Base-by-base conservation (phyloP, 2,329 filamentous ascomycete species). In the Diaporthe aspalathi region DNA sequence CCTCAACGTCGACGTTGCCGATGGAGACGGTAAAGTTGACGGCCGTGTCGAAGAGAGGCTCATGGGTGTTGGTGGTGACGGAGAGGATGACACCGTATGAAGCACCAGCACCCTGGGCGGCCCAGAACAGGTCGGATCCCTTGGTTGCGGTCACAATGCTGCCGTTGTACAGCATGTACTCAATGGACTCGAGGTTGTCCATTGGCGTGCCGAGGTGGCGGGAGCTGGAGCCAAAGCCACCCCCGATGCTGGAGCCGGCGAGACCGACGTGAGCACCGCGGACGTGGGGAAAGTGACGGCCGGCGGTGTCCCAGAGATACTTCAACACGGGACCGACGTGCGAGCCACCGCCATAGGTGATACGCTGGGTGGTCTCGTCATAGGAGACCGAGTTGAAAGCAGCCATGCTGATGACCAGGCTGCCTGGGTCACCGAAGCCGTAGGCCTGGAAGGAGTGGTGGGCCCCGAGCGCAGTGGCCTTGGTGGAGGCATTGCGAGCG, bases 111-210 rank as follows among this genome's bases (percentile, higher is more conserved):
- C 54, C 54, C 54, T 60, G 54, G 14, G 54, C 54, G 14, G 56
- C 56, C 56, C 56, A 60, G 38, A 60, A 60, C 16, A 60, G 56
- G 22, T 60, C 38, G 56, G 56, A 45, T 8, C 56, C 56, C 24
- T 60, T 60, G 38, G 38, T 16, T n/a, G 54, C 54, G n/a, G n/a
- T 60, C 8, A 60, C 54, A 60, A 60, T 60, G 16, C 35, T 43
- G 16, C 54, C 54, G 35, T 60, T 60, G 54, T 60, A 60, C 54
- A 60, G 22, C 54, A 60, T 60, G n/a, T 60, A 60, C 16, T 60
- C 54, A 7, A 60, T 43, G 16, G 54, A 60, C 54, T 60, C 54
- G 8, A 60, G 54, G 54, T 60, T 60, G 35, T 60, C 54, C 54
- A 60, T 60, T 6, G 54, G 54, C 8, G 54, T 60, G 54, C 54